These are phyloP conservation scores for Ascoidea asiatica DNA, from an alignment of 805 yeast genomes.

Conservation along the genomic window DNA sequence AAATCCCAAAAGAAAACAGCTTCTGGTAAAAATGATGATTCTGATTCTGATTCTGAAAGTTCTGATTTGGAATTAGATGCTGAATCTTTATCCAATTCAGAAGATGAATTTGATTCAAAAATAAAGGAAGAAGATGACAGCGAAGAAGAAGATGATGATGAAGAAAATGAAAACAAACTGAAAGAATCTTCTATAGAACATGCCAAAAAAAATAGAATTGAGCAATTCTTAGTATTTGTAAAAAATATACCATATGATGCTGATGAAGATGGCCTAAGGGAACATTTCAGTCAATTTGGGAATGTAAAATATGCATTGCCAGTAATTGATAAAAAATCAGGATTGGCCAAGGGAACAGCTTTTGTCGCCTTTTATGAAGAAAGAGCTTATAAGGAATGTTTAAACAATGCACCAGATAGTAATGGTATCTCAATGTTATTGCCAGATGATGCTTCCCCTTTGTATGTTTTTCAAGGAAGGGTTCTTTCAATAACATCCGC, in stretches of 20 bases:
- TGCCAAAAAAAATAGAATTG: constrained; percentile 45
- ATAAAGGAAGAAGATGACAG: constrained; percentile 18
- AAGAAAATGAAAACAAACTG: constrained; percentile 14
- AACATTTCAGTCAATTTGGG: constrained; percentile 77
- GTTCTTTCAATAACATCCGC: constrained; percentile 74
- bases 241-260: constrained; percentile 94
- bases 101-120: constrained; percentile 19
- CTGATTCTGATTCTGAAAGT: constrained; percentile 21
- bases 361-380: constrained; percentile 72
- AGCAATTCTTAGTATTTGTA: constrained; percentile 64
- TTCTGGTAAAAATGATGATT: constrained; percentile 25
- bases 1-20: constrained; percentile 25
- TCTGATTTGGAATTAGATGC: constrained; percentile 20
- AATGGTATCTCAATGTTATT: constrained; percentile 53
- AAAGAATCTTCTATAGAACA: constrained; percentile 19
- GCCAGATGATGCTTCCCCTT: constrained; percentile 84
- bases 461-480: constrained; percentile 87
- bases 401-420: constrained; percentile 66
- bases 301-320: constrained; percentile 87
- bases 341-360: constrained; percentile 86
- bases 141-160: constrained; percentile 14
- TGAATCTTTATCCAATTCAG: constrained; percentile 22
- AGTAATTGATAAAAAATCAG: constrained; percentile 75
- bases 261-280: constrained; percentile 59
- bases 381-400: constrained; percentile 52